Conservation (phyloP, 257 asterid genomes). For the Solanum sitiens region DNA sequence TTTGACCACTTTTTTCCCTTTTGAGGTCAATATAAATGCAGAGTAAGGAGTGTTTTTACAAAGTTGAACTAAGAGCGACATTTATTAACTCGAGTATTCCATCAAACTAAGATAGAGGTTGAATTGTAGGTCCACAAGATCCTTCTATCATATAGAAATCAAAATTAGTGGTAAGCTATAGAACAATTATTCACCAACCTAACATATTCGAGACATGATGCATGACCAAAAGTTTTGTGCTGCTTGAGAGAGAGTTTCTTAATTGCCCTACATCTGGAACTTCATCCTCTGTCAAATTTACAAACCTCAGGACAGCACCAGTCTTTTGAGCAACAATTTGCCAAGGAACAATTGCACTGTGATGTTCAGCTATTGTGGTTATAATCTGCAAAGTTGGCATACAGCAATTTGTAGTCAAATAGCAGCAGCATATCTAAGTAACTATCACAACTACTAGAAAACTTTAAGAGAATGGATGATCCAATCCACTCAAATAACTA, state of each 20-base stretch:
- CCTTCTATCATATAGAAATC: background rate
- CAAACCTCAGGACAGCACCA: slow-evolving; percentile 74
- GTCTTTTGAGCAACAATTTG: slow-evolving; percentile 96
- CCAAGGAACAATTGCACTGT: slow-evolving; percentile 98
- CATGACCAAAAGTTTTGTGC: slow-evolving; percentile 59
- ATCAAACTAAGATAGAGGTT: background rate
- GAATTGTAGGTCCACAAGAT: background rate
- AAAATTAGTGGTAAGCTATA: background rate
- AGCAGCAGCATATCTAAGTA: background rate
- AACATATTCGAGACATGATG: slow-evolving; percentile 87
- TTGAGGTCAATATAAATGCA: background rate
- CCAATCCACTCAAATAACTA: background rate
- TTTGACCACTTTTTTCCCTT: background rate
- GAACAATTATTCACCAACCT: slow-evolving; percentile 36
- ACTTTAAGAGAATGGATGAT: background rate
- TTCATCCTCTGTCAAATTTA: slow-evolving; percentile 56
- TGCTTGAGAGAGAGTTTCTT: slow-evolving; percentile 44
- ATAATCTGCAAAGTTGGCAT: slow-evolving; percentile 40
- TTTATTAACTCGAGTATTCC: background rate
- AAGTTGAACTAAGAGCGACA: background rate
- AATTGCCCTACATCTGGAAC: slow-evolving; percentile 68
- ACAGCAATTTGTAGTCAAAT: background rate
- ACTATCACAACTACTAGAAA: background rate
- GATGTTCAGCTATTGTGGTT: slow-evolving; percentile 87
- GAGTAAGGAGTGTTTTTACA: background rate